A percentile compares a stretch with the other conserved stretches of the same genome.
Conservation (phyloP, 306 rosid species). For the Castanea mollissima region DNA sequence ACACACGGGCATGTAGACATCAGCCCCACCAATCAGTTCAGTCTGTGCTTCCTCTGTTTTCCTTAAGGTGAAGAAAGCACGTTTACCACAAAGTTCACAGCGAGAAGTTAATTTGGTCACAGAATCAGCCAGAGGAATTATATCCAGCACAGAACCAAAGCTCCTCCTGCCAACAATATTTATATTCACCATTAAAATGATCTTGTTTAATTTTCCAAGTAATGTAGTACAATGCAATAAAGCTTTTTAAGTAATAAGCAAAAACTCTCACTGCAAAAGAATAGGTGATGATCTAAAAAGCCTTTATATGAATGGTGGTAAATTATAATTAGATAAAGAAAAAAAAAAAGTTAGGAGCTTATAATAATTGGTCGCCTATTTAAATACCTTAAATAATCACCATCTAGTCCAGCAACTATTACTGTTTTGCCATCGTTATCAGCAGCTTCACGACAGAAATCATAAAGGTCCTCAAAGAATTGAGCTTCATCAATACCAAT, state of each 20-base stretch:
- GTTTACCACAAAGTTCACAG: slow-evolving; percentile 78
- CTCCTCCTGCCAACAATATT: slow-evolving; percentile 59
- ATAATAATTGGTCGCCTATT: not conserved
- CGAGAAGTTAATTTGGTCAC: slow-evolving; percentile 83
- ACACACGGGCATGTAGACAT: slow-evolving; percentile 86
- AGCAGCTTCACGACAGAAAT: slow-evolving; percentile 86
- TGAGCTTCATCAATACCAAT: slow-evolving; percentile 96
- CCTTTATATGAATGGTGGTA: not conserved
- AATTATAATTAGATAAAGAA: not conserved
- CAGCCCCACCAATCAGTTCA: slow-evolving; percentile 82
- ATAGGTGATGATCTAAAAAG: not conserved
- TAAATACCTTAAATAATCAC: slow-evolving; percentile 75
- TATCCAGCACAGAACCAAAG: slow-evolving; percentile 70
- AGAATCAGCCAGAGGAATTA: slow-evolving; percentile 77
- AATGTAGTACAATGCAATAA: not conserved
- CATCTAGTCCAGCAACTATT: slow-evolving; percentile 84
- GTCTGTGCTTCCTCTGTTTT: slow-evolving; percentile 57
- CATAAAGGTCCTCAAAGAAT: slow-evolving; percentile 81
- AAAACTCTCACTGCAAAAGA: not conserved
- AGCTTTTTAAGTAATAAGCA: too few species aligned
- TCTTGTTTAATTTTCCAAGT: not conserved
- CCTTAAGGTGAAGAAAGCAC: slow-evolving; percentile 80
- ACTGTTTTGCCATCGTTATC: slow-evolving; percentile 83
- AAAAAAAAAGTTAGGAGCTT: not conserved
- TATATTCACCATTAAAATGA: slow-evolving; percentile 15